Conservation (phyloP, 1,284 basidiomycete species). For the Anthracocystis panici-leucophaei region DNA sequence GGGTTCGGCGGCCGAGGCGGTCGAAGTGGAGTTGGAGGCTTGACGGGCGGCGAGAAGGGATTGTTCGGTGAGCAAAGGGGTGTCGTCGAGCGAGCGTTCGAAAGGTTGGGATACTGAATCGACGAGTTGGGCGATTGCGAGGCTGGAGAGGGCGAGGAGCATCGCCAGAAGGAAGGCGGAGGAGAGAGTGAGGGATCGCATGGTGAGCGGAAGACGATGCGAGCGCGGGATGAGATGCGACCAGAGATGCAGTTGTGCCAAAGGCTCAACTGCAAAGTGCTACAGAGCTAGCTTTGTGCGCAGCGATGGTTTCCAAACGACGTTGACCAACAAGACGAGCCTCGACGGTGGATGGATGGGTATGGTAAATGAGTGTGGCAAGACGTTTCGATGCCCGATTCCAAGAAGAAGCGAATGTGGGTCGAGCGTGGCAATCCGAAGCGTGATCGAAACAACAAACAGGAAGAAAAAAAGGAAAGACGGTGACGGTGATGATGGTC, state of each 20-base stretch:
- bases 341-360: no score
- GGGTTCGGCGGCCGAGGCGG: slow-evolving; percentile 25
- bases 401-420: no score
- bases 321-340: neutral
- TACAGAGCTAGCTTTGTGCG: neutral
- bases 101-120: slow-evolving; percentile 30
- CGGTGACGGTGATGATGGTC: no score
- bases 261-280: no score
- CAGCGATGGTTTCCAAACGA: neutral
- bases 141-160: slow-evolving; percentile 8
- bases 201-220: neutral
- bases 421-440: no score
- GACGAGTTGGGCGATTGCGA: slow-evolving; percentile 18
- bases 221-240: neutral
- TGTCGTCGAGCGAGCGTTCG: slow-evolving; percentile 27
- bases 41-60: slow-evolving; percentile 38
- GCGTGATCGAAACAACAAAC: no score
- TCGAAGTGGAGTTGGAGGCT: slow-evolving; percentile 17
- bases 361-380: no score
- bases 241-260: no score
- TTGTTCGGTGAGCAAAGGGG: slow-evolving; percentile 15
- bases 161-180: neutral
- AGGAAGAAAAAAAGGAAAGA: no score
- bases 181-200: slow-evolving; percentile 18
- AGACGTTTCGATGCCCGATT: no score